Evolutionary conservation across 805 yeast genomes (phyloP).

Genomic region (Cyberlindnera saturnus): DNA sequence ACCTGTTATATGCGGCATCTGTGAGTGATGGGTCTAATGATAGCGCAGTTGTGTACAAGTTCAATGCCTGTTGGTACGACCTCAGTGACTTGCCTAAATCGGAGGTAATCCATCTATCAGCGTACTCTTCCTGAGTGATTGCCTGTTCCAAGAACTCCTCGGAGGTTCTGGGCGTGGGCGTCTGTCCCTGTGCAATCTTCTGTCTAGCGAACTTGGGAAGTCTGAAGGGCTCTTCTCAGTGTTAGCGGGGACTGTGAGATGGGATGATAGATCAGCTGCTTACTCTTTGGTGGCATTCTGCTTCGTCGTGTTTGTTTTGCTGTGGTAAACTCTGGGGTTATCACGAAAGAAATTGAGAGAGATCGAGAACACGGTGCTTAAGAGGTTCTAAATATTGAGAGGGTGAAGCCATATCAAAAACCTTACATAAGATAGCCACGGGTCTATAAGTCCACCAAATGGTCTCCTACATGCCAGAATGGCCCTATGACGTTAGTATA

Average conservation of each 20-base stretch:
- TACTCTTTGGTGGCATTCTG: conserved; percentile 18
- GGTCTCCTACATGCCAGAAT: no score
- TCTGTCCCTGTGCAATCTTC: conserved; percentile 1
- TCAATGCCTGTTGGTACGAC: conserved; percentile 55
- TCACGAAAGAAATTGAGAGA: no score
- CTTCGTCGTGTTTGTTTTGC: neutral
- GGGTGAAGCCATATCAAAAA: no score
- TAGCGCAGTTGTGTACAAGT: conserved; percentile 33
- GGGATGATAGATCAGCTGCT: neutral
- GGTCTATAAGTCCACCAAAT: no score
- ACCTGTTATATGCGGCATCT: conserved; percentile 55
- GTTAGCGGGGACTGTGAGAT: neutral
- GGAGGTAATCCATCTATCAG: conserved; percentile 66
- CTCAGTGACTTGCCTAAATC: conserved; percentile 60
- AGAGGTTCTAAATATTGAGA: no score
- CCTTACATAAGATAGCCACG: no score
- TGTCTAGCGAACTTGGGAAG: conserved; percentile 14
- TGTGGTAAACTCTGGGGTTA: neutral
- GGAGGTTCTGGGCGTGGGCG: conserved; percentile 25
- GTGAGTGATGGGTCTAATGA: conserved; percentile 9
- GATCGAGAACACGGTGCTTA: no score
- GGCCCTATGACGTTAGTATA: no score
- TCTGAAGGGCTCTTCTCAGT: conserved; percentile 11
- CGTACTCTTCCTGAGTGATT: conserved; percentile 61
- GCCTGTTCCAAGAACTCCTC: conserved; percentile 54